These are phyloP conservation scores for Lycium ferocissimum DNA, from an alignment of 257 asterid species.

Conservation along the genomic window DNA sequence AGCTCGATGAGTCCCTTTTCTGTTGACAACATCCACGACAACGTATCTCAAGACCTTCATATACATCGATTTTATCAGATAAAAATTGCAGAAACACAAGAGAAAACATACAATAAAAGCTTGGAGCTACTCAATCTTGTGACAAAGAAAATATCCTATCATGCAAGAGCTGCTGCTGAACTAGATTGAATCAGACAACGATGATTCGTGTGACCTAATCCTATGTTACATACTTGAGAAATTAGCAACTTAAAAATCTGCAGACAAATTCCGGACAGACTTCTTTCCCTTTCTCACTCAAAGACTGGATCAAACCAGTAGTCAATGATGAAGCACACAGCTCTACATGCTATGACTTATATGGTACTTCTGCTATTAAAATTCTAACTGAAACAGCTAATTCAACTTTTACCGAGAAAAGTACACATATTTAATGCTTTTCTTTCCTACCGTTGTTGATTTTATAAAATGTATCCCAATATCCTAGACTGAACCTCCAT, in stretches of 20 bases:
- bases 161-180: neutral
- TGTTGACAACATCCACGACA: constrained; percentile 77
- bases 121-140: neutral
- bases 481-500: no score
- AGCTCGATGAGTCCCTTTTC: constrained; percentile 77
- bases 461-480: no score
- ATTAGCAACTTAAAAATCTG: neutral
- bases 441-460: neutral
- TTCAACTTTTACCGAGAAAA: no score
- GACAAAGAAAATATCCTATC: neutral
- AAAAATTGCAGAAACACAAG: neutral
- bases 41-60: constrained; percentile 84
- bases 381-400: no score
- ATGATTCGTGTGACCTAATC: neutral
- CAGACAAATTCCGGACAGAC: neutral
- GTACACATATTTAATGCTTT: neutral
- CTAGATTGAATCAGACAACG: neutral
- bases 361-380: no score
- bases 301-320: no score
- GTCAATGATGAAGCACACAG: no score
- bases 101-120: neutral
- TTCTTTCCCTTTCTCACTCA: neutral
- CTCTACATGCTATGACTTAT: no score
- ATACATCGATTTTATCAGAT: neutral
- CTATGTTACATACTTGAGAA: neutral